Conservation (phyloP, 2,329 filamentous ascomycete species). For the Eutypella sp. region DNA sequence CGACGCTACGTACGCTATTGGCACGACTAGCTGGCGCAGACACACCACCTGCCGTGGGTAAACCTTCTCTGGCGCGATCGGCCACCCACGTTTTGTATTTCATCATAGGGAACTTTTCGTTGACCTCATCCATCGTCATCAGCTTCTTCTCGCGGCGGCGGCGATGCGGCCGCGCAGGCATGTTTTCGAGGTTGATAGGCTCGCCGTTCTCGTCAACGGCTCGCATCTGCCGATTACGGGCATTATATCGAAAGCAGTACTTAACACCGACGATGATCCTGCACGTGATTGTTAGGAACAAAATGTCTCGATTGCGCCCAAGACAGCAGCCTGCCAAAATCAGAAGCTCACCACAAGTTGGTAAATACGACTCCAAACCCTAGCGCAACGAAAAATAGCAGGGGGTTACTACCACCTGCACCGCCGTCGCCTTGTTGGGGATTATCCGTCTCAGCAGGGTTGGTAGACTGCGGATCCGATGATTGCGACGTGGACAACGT, state of each 20-base stretch:
- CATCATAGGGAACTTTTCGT: constrained; percentile 89
- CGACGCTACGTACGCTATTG: constrained; percentile 65
- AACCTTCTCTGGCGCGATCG: constrained; percentile 72
- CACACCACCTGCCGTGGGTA: constrained; percentile 81
- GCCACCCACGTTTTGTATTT: constrained; percentile 97
- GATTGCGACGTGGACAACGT: background rate
- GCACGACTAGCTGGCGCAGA: constrained; percentile 68
- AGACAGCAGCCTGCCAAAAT: background rate
- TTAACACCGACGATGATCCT: constrained; percentile 99
- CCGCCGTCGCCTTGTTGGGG: constrained; percentile 21
- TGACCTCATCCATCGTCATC: constrained; percentile 99
- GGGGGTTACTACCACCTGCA: constrained; percentile 62
- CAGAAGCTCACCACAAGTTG: constrained; percentile 80
- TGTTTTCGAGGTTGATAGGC: constrained; percentile 78
- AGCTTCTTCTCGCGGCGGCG: constrained; percentile 93
- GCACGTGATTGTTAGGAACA: constrained; percentile 19
- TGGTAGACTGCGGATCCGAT: constrained; percentile 8
- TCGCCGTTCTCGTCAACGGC: constrained; percentile 72
- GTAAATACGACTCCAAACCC: constrained; percentile 98
- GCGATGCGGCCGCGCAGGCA: constrained; percentile 74
- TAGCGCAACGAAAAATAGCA: constrained; percentile 90
- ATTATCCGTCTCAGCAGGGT: constrained; percentile 12
- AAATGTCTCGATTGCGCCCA: background rate
- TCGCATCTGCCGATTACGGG: constrained; percentile 77
- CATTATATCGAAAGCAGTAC: constrained; percentile 98